A percentile compares a stretch with the other conserved stretches of the same genome.
phyloP scores from a whole-genome alignment of 2,329 filamentous ascomycete species.

The Rachicladosporium sp. region DNA sequence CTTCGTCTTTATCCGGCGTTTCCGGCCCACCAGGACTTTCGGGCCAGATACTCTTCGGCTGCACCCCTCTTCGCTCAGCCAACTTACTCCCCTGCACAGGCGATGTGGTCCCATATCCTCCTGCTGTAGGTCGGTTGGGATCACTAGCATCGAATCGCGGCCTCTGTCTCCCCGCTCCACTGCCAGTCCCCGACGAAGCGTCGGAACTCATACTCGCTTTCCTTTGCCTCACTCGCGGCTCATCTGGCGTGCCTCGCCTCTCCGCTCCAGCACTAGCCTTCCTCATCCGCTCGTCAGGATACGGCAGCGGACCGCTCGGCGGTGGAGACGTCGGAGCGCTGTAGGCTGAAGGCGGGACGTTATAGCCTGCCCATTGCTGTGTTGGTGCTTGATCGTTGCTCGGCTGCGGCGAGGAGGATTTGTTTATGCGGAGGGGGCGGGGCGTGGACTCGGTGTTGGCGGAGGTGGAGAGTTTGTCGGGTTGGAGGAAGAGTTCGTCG shows the following conservation, averaged over 20 bases:
- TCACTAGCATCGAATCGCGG: slow-evolving; percentile 36
- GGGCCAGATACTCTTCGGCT: slow-evolving; percentile 61
- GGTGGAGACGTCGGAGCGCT: slow-evolving; percentile 21
- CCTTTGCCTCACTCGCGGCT: slow-evolving; percentile 5
- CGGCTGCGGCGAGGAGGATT: slow-evolving; percentile 10
- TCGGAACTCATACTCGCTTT: slow-evolving; percentile 21
- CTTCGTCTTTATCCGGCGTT: slow-evolving; percentile 59
- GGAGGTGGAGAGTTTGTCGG: slow-evolving; percentile 5
- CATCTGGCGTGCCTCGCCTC: slow-evolving; percentile 2
- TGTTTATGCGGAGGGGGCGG: slow-evolving; percentile 20
- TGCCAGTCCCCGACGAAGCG: slow-evolving; percentile 13
- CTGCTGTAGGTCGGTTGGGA: slow-evolving; percentile 35
- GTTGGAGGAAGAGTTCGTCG: slow-evolving; percentile 12
- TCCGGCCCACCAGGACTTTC: slow-evolving; percentile 65
- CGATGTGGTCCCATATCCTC: slow-evolving; percentile 30
- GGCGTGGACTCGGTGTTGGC: slow-evolving; percentile 11
- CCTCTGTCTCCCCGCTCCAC: slow-evolving; percentile 16
- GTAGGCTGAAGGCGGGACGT: slow-evolving; percentile 17
- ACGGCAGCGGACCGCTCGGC: slow-evolving; percentile 19
- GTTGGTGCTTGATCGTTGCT: slow-evolving; percentile 10
- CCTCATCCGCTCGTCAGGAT: slow-evolving; percentile 18
- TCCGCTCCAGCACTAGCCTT: slow-evolving; percentile 8
- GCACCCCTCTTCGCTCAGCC: slow-evolving; percentile 71
- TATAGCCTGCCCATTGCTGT: slow-evolving; percentile 23
- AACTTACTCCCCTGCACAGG: slow-evolving; percentile 37